Percentiles rank a stretch among this genome's conserved stretches.
Conservation (phyloP, 306 rosid genomes). For the Pterocarpus macrocarpus region DNA sequence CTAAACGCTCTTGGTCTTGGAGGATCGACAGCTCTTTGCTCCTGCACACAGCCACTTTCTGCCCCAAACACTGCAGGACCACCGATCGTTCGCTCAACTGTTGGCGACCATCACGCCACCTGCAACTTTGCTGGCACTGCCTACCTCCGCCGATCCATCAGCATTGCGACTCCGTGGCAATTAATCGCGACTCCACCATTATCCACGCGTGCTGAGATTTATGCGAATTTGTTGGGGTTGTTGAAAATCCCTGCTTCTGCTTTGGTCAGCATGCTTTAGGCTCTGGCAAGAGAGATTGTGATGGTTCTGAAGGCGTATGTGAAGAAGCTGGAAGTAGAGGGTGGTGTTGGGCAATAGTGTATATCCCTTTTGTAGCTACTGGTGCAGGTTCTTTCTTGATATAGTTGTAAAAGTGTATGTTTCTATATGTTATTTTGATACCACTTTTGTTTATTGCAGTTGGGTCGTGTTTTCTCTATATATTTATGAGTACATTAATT, state of each 20-base stretch:
- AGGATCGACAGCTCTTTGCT: too few species aligned
- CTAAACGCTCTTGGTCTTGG: too few species aligned
- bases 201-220: constrained; percentile 86
- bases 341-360: constrained; percentile 52
- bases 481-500: constrained; percentile 23
- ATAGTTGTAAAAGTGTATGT: background rate
- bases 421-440: background rate
- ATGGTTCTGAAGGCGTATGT: constrained; percentile 83
- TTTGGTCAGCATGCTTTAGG: constrained; percentile 83
- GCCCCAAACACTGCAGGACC: too few species aligned
- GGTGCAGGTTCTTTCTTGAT: background rate
- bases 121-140: too few species aligned
- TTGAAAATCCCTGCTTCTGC: constrained; percentile 73
- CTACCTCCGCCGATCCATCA: too few species aligned
- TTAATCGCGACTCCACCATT: constrained; percentile 26
- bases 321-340: constrained; percentile 74
- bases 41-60: too few species aligned
- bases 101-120: too few species aligned
- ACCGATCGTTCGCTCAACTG: too few species aligned
- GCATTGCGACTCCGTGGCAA: too few species aligned
- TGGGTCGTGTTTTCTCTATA: constrained; percentile 2
- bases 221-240: constrained; percentile 75
- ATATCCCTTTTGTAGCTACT: too few species aligned
- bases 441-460: constrained; percentile 29
- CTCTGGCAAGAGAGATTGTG: constrained; percentile 82